These are phyloP conservation scores for Salix dunnii DNA, from an alignment of 345 rosid genomes.

Conservation along the genomic window DNA sequence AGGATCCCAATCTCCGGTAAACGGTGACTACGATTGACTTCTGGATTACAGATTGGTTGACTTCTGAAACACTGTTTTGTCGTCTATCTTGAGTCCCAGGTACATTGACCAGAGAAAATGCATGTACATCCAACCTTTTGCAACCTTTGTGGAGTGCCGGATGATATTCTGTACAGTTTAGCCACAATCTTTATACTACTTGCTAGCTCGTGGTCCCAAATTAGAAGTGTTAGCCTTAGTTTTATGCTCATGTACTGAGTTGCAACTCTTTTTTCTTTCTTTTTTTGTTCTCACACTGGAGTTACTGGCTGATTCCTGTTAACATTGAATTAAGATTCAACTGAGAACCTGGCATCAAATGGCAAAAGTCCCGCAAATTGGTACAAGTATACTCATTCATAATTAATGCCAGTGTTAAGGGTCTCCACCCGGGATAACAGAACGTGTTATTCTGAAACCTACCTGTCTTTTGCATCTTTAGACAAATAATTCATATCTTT, in stretches of 20 bases:
- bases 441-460: too few species aligned
- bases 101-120: constrained; percentile 18
- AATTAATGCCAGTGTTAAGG: background rate
- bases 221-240: background rate
- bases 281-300: background rate
- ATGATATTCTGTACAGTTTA: constrained; percentile 43
- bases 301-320: background rate
- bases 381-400: background rate
- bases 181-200: constrained; percentile 7
- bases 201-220: constrained; percentile 11
- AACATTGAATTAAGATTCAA: background rate
- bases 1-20: constrained; percentile 55
- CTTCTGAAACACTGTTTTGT: constrained; percentile 3
- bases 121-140: constrained; percentile 30
- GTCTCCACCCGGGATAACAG: too few species aligned
- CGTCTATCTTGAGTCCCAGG: constrained; percentile 11
- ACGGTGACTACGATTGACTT: constrained; percentile 52
- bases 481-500: too few species aligned
- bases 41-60: constrained; percentile 33
- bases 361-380: background rate
- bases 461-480: too few species aligned
- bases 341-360: background rate
- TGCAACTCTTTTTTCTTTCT: background rate
- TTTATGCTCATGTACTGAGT: background rate
- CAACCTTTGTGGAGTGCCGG: constrained; percentile 27